Evolutionary conservation across 345 rosid genomes (phyloP).

Genomic region (Melaleuca alternifolia): DNA sequence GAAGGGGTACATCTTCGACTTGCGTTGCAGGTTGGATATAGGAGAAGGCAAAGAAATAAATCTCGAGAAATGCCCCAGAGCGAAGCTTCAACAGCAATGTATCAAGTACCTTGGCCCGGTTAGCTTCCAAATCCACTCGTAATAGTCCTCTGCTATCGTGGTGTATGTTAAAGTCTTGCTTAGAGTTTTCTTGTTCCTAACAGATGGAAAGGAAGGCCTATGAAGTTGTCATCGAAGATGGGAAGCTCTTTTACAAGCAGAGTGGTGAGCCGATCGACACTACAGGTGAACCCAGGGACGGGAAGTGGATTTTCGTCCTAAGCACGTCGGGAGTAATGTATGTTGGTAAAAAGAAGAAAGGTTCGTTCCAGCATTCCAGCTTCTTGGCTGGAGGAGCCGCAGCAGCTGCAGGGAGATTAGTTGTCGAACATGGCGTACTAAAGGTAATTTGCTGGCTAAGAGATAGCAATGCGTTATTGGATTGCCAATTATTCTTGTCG

Average conservation of each 20-base stretch:
- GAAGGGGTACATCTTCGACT: neutral
- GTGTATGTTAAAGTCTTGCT: neutral
- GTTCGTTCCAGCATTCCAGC: constrained; percentile 89
- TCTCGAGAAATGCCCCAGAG: constrained; percentile 69
- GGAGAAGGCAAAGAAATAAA: constrained; percentile 92
- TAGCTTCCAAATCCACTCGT: constrained; percentile 9
- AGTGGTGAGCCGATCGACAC: constrained; percentile 56
- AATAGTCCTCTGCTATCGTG: neutral
- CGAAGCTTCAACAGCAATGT: constrained; percentile 80
- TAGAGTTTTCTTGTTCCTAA: neutral
- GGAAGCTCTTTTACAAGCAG: constrained; percentile 56
- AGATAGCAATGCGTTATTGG: neutral
- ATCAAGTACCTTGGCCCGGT: constrained; percentile 97
- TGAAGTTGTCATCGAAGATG: constrained; percentile 62
- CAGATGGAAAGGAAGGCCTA: constrained; percentile 85
- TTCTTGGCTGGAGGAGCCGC: constrained; percentile 97
- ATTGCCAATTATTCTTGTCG: neutral
- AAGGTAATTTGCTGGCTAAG: constrained; percentile 22
- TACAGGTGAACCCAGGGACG: constrained; percentile 26
- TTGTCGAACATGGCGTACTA: constrained; percentile 50
- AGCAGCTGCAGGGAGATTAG: constrained; percentile 74
- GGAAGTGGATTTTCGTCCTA: constrained; percentile 94
- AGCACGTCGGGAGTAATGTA: constrained; percentile 68
- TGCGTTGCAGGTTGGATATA: constrained; percentile 68
- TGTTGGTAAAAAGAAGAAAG: constrained; percentile 73